These are phyloP conservation scores for Chloris gayana DNA, from an alignment of 176 grass and related monocot genomes.

Conservation along the genomic window DNA sequence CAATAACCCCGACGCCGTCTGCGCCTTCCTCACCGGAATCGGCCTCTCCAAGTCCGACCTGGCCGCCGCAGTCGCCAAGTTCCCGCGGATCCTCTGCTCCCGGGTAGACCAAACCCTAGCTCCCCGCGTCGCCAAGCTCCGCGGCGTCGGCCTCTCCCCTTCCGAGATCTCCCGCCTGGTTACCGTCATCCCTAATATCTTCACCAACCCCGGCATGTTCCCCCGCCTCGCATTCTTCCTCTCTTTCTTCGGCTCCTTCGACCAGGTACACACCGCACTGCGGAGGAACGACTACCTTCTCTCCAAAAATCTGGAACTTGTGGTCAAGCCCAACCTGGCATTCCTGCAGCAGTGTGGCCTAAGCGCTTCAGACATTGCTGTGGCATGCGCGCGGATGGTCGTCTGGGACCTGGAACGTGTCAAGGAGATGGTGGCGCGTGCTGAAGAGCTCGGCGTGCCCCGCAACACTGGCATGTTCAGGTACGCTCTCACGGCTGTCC, in stretches of 20 bases:
- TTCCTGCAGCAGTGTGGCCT: slow-evolving; percentile 10
- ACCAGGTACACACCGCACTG: not conserved
- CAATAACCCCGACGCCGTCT: not conserved
- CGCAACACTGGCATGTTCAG: slow-evolving; percentile 3
- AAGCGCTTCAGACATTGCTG: not conserved
- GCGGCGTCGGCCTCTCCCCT: not conserved
- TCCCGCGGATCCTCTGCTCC: slow-evolving; percentile 5
- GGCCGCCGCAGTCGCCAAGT: not conserved
- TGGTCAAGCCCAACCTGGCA: not conserved
- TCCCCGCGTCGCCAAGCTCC: slow-evolving; percentile 9
- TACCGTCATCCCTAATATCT: not conserved
- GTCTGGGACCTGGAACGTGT: not conserved
- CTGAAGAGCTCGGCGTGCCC: slow-evolving; percentile 2
- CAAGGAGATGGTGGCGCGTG: not conserved
- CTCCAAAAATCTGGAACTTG: not conserved
- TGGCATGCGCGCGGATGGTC: not conserved
- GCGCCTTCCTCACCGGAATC: not conserved
- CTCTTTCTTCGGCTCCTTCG: slow-evolving; percentile 8
- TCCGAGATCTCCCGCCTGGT: not conserved
- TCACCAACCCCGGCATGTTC: not conserved
- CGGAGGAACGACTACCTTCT: not conserved
- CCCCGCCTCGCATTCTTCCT: not conserved
- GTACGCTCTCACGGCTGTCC: not conserved
- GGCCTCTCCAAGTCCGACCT: slow-evolving; percentile 24
- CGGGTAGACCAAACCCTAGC: slow-evolving; percentile 26